Conservation (phyloP, 257 asterid species). For the Solanum commersonii region DNA sequence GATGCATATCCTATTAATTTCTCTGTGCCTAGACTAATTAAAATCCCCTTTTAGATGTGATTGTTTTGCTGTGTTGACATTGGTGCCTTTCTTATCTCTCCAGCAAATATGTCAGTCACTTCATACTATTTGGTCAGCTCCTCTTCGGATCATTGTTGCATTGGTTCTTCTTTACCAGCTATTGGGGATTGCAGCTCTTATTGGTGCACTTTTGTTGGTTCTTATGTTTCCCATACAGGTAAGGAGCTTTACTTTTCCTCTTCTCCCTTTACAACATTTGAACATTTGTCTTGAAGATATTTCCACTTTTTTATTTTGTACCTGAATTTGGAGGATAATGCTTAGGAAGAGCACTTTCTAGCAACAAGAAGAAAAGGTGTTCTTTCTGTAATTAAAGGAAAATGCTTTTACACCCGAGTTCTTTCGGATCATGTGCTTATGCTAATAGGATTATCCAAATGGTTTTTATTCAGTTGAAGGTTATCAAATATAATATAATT, state of each 20-base stretch:
- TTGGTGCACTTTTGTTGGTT: constrained; percentile 79
- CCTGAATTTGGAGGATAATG: not conserved
- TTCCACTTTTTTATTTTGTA: not conserved
- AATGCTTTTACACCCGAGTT: not conserved
- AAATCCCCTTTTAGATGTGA: not conserved
- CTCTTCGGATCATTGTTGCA: constrained; percentile 72
- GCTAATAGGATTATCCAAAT: not conserved
- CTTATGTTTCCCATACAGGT: constrained; percentile 89
- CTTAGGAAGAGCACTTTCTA: not conserved
- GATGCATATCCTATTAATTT: not conserved
- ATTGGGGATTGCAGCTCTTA: constrained; percentile 77
- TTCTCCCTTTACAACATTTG: not conserved
- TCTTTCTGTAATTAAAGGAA: not conserved
- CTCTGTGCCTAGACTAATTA: not conserved
- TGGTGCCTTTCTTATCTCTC: constrained; percentile 12
- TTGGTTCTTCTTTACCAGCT: constrained; percentile 84
- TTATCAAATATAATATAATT: not conserved
- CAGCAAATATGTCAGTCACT: constrained; percentile 96
- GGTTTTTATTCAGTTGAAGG: not conserved
- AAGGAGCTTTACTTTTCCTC: constrained; percentile 3
- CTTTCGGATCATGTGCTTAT: not conserved
- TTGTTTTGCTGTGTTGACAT: constrained; percentile 5
- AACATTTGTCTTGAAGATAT: not conserved
- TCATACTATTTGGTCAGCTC: constrained; percentile 93
- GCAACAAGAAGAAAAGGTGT: not conserved